These are phyloP conservation scores for Crithidia thermophila DNA, from an alignment of 208 protist species.

Conservation along the genomic window DNA sequence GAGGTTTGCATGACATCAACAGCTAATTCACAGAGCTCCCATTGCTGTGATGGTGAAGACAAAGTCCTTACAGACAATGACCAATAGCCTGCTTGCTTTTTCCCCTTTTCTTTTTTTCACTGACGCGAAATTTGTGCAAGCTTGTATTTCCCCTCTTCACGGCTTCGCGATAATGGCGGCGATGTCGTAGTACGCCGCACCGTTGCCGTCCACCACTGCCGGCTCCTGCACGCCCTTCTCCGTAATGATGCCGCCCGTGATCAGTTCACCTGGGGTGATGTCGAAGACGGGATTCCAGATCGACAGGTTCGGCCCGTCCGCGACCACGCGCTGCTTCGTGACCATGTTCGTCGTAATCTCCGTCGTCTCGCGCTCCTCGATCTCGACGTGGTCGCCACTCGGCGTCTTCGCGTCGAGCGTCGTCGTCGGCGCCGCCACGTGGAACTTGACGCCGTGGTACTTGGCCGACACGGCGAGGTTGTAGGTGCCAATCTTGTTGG, in stretches of 20 bases:
- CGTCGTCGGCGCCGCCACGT: constrained; percentile 92
- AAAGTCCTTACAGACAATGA: too few species aligned
- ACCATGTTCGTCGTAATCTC: constrained; percentile 92
- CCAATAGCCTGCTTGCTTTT: too few species aligned
- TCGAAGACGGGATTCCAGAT: constrained; percentile 98
- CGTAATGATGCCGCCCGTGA: constrained; percentile 95
- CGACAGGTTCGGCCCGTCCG: constrained; percentile 70
- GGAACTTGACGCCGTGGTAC: constrained; percentile 92
- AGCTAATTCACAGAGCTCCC: too few species aligned
- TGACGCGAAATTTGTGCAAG: neutral
- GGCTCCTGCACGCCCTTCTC: constrained; percentile 87
- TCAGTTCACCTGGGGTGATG: constrained; percentile 94
- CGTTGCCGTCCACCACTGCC: constrained; percentile 15
- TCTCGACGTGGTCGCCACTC: constrained; percentile 82
- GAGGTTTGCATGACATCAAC: too few species aligned
- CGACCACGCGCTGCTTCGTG: constrained; percentile 85
- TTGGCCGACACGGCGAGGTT: constrained; percentile 91
- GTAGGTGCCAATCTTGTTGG: constrained; percentile 97
- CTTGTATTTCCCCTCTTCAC: neutral
- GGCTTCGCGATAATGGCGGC: constrained; percentile 20
- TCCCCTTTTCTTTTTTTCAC: neutral
- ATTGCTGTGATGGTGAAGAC: too few species aligned
- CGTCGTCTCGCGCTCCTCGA: constrained; percentile 91
- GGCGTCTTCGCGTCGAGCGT: constrained; percentile 90
- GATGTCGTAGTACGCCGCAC: constrained; percentile 71